Base-by-base conservation (phyloP, 805 yeast species). In the Wickerhamiella nectarea region DNA sequence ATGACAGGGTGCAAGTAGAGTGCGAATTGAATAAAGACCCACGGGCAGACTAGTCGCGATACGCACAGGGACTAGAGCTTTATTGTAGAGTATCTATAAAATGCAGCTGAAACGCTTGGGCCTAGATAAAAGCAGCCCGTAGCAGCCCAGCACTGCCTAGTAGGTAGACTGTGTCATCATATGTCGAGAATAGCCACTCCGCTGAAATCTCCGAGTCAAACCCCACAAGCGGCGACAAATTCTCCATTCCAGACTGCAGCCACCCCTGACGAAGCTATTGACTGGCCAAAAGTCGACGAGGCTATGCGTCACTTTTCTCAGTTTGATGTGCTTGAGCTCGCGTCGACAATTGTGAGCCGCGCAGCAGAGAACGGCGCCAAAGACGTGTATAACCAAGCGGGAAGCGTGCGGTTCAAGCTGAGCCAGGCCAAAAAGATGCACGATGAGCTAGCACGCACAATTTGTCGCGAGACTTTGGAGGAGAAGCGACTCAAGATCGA, bases 381-480 rank as follows among this genome's bases (percentile, higher is more conserved):
- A 39, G 52, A 54, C 43, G 50, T 54, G 8, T 54, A 48, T 45
- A 54, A 54, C 34, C 55, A 53, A 45, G 56, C 57, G 12, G 57
- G 57, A 9, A 38, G 49, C 12, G 56, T 49, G 19, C 48, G 57
- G 14, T 54, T 43, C 48, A 51, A 50, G 35, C 38, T 54, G 7
- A 49, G 52, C 3, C 45, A 47, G 35, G 50, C 50, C n/a, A 41
- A 50, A 31, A 44, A 48, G 38, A 50, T 43, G 42, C 43, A 35
- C 38, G 45, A 28, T 7, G 45, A 44, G 19, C 43, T 54, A 29
- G 33, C 43, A 14, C 39, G 38, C 24, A 46, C 48, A 6, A 51
- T 54, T n/a, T 45, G 53, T 35, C 36, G 38, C 3, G 53, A 50
- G 29, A 34, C 38, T 8, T 34, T 52, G 2, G 54, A 48, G 18